These are phyloP conservation scores for Elsinoe ampelina DNA, from an alignment of 2,329 filamentous ascomycete genomes.

Conservation along the genomic window DNA sequence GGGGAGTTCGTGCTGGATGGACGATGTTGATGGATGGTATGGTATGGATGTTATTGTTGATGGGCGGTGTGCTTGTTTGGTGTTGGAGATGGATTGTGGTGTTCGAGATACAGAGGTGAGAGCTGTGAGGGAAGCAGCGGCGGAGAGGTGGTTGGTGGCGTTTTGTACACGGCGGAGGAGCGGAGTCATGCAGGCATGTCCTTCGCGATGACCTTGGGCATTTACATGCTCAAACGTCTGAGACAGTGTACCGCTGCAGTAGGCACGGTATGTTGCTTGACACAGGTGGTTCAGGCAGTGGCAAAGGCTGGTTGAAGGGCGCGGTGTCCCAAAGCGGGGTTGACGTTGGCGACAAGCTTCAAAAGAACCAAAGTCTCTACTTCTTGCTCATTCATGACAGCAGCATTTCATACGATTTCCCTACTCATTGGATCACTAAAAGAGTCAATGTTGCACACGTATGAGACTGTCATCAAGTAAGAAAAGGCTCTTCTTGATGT, in stretches of 20 bases:
- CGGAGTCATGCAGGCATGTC: background rate
- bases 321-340: constrained; percentile 6
- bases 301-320: background rate
- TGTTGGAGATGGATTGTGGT: no score
- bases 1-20: background rate
- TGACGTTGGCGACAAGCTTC: background rate
- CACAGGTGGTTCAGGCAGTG: background rate
- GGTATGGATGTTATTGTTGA: background rate
- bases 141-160: background rate
- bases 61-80: background rate
- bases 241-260: background rate
- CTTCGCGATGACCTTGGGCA: background rate
- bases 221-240: background rate
- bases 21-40: background rate
- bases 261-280: no score
- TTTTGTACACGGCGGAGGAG: background rate
- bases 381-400: background rate
- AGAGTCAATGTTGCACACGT: background rate
- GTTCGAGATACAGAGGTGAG: background rate
- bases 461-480: background rate
- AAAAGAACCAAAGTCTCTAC: background rate
- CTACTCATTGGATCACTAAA: background rate
- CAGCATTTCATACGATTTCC: background rate
- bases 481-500: background rate
- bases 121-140: background rate